A percentile compares a stretch with the other conserved stretches of the same genome.
Evolutionary conservation across 2,329 filamentous ascomycete genomes (phyloP).

Genomic region (Botrytis tulipae): DNA sequence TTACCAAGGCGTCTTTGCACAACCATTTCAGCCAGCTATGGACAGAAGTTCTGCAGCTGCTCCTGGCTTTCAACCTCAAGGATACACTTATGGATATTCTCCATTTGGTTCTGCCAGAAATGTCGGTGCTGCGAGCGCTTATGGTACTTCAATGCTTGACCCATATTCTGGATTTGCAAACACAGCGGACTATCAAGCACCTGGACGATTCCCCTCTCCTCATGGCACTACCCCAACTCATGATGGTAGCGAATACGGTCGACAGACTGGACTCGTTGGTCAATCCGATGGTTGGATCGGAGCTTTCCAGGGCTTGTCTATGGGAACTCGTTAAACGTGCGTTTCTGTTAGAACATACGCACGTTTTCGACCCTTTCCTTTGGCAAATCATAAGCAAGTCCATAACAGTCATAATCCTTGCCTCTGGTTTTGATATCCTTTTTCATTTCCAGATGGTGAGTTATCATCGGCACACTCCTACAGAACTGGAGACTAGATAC

Average conservation of each 20-base stretch:
- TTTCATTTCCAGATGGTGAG: constrained; percentile 1
- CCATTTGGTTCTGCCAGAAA: constrained; percentile 46
- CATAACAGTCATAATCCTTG: not conserved
- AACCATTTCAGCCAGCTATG: constrained; percentile 46
- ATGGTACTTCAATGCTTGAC: constrained; percentile 45
- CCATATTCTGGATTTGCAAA: constrained; percentile 45
- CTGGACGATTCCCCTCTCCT: constrained; percentile 48
- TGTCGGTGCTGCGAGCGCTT: constrained; percentile 38
- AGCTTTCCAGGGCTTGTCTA: constrained; percentile 67
- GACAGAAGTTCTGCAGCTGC: constrained; percentile 41
- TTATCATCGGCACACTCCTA: not conserved
- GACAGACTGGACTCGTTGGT: constrained; percentile 43
- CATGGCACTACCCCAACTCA: constrained; percentile 40
- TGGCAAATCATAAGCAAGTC: not conserved
- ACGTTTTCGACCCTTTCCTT: not conserved
- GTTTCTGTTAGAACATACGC: not conserved
- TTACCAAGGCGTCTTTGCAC: constrained; percentile 45
- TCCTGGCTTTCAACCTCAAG: constrained; percentile 43
- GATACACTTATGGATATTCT: constrained; percentile 45
- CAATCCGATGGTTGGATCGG: constrained; percentile 56
- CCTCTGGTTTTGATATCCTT: constrained; percentile 1
- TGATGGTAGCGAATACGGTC: constrained; percentile 44
- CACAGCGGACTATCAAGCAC: constrained; percentile 46
- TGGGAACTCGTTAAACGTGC: constrained; percentile 49
- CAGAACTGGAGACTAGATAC: constrained; percentile 9